A percentile compares a stretch with the other conserved stretches of the same genome.
These are phyloP conservation scores for Penicillium macrosclerotiorum DNA, from an alignment of 495 filamentous ascomycete genomes.

Conservation along the genomic window DNA sequence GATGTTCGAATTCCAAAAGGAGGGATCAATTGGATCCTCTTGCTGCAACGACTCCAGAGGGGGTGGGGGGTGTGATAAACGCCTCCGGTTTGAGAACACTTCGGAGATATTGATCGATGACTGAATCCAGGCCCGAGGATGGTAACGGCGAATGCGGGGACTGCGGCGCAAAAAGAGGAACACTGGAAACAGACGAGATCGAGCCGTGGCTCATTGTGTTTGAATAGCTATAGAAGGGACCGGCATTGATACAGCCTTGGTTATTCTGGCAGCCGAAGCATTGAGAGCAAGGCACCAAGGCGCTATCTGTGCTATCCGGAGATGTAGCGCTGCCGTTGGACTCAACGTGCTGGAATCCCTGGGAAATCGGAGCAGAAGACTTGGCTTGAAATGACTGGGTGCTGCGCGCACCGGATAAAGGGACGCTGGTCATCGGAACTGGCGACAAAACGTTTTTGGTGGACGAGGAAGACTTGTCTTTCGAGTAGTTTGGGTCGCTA, in stretches of 20 bases:
- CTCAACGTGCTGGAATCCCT: not conserved
- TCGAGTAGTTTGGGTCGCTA: not conserved
- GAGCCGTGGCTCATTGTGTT: not conserved
- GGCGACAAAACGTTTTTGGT: conserved; percentile 6
- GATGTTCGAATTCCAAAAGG: conserved; percentile 12
- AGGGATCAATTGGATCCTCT: not conserved
- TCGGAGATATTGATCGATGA: conserved; percentile 10
- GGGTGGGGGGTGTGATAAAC: conserved; percentile 3
- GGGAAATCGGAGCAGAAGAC: not conserved
- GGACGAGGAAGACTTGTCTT: not conserved
- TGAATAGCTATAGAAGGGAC: conserved; percentile 4
- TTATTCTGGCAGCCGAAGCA: conserved; percentile 3
- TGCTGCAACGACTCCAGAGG: not conserved
- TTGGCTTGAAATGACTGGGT: not conserved
- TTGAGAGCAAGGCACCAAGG: not conserved
- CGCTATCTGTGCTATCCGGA: not conserved
- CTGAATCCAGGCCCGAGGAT: not conserved
- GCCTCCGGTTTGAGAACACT: conserved; percentile 11
- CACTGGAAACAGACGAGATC: not conserved
- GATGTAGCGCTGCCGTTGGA: not conserved
- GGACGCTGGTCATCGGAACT: not conserved
- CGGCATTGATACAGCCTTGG: not conserved
- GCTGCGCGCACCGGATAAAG: not conserved
- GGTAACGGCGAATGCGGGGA: not conserved
- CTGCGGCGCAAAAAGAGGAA: not conserved